phyloP scores from a whole-genome alignment of 2,329 filamentous ascomycete species.

The Phialocephala subalpina region DNA sequence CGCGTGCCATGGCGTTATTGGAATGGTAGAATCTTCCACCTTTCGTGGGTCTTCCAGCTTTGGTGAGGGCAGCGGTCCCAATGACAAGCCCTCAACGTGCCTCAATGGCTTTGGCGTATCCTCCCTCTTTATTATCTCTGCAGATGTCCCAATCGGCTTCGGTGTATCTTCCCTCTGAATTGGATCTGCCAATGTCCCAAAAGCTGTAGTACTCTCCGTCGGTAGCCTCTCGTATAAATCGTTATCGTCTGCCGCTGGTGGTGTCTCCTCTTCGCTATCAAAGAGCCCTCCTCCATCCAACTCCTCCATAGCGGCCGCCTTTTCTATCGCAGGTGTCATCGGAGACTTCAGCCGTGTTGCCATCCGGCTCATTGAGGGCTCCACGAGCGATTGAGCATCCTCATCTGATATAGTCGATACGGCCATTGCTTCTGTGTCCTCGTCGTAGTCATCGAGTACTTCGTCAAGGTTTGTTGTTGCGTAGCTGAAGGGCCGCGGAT shows the following conservation, averaged over 20 bases:
- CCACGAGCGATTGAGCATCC: conserved; percentile 66
- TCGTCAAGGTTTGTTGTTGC: conserved; percentile 18
- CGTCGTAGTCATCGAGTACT: conserved; percentile 25
- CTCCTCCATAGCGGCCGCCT: conserved; percentile 61
- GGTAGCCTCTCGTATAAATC: not conserved
- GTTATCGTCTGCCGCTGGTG: conserved; percentile 29
- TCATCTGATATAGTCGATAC: conserved; percentile 49
- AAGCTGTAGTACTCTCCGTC: conserved; percentile 4
- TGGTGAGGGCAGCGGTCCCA: conserved; percentile 42
- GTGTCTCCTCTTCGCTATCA: conserved; percentile 45
- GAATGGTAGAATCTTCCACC: conserved; percentile 28
- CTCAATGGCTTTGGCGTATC: conserved; percentile 34
- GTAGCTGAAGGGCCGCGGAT: conserved; percentile 13
- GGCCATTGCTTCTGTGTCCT: conserved; percentile 36
- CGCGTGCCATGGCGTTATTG: conserved; percentile 51
- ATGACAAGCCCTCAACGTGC: conserved; percentile 33
- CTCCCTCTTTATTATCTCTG: conserved; percentile 6
- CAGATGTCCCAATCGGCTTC: conserved; percentile 4
- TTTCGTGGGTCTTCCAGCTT: conserved; percentile 40
- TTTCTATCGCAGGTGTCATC: conserved; percentile 64
- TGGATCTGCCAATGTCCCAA: not conserved
- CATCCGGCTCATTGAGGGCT: conserved; percentile 63
- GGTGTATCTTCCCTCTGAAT: conserved; percentile 5
- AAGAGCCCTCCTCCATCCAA: conserved; percentile 55
- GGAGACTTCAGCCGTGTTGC: conserved; percentile 63